Evolutionary conservation across 345 rosid genomes (phyloP), one percentile per base, ranked within the genome.

Genomic region (Gynandropsis gynandra): DNA sequence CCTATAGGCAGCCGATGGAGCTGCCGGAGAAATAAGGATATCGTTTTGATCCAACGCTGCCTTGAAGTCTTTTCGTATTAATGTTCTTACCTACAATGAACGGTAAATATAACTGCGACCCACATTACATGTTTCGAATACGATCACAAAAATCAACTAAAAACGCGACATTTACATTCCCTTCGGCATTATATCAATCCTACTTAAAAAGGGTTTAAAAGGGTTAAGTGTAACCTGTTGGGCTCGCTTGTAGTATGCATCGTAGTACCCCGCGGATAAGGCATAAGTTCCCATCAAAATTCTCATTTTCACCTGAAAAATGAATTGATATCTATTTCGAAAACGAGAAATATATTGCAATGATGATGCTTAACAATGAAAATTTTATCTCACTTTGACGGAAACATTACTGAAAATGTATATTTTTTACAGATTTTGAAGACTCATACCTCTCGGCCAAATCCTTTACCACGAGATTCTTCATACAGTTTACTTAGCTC

Each of bases 271-370:
- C 15, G 94, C 85, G 46, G 96, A 89, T 45, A 89, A 86, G 48
- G 87, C 97, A 68, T 86, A 89, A 17, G 96, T 83, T 71, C 97
- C 97, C 96, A 86, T 89, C 71, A 89, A 63, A 54, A 89, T 86
- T 71, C 97, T 80, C 95, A 76, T 89, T 74, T 89, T 86, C 42
- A 89, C 96, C 96, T 89, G 73, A 54, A 65, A 4, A 29, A 4
- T 8, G 5, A 37, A 43, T 17, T 0, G 4, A 7, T 16, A 5
- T 16, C 2, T 21, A 10, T 40, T 58, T 46, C n/a, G n/a, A n/a
- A n/a, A n/a, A n/a, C n/a, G n/a, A 47, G 10, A 16, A 20, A 27
- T 36, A 29, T 19, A 37, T 10, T 8, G 20, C 10, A 43, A 24
- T 5, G 4, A 5, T 5, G 5, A 24, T 24, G 2, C 29, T 24